Evolutionary conservation across 345 rosid species (phyloP).

Genomic region (Trapa bicornis): DNA sequence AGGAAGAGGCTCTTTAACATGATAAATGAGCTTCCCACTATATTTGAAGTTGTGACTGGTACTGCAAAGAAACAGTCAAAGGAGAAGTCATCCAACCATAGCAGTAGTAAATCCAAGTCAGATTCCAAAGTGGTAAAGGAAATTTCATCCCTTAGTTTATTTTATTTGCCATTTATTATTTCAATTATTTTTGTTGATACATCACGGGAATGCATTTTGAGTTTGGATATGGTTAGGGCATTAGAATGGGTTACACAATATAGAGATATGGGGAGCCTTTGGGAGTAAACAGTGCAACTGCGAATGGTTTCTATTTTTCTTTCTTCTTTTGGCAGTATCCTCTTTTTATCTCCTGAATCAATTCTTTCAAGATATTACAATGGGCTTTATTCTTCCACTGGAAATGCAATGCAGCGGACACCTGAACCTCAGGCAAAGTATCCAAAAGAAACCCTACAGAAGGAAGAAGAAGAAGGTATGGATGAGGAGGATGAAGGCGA

Average conservation of each 20-base stretch:
- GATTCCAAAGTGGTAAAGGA: conserved; percentile 23
- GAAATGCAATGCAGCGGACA: conserved; percentile 15
- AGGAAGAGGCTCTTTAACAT: conserved; percentile 56
- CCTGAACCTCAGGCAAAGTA: conserved; percentile 32
- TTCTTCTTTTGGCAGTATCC: neutral
- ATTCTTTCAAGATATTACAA: neutral
- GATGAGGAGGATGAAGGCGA: conserved; percentile 40
- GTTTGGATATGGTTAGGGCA: neutral
- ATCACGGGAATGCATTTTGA: neutral
- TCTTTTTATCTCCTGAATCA: neutral
- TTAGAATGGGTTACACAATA: neutral
- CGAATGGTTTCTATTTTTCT: neutral
- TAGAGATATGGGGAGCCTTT: neutral
- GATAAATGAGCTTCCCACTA: conserved; percentile 58
- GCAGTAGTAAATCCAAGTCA: conserved; percentile 42
- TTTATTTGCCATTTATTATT: neutral
- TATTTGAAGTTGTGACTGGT: conserved; percentile 58
- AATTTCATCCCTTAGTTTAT: neutral
- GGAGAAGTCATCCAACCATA: conserved; percentile 47
- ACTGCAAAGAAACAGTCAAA: conserved; percentile 32
- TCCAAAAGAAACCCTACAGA: conserved; percentile 21
- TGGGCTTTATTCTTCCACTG: conserved; percentile 12
- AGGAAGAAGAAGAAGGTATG: conserved; percentile 34
- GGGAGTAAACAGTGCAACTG: neutral
- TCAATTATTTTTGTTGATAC: neutral